Base-by-base conservation (phyloP, 805 yeast species). In the Kuraishia hungarica region DNA sequence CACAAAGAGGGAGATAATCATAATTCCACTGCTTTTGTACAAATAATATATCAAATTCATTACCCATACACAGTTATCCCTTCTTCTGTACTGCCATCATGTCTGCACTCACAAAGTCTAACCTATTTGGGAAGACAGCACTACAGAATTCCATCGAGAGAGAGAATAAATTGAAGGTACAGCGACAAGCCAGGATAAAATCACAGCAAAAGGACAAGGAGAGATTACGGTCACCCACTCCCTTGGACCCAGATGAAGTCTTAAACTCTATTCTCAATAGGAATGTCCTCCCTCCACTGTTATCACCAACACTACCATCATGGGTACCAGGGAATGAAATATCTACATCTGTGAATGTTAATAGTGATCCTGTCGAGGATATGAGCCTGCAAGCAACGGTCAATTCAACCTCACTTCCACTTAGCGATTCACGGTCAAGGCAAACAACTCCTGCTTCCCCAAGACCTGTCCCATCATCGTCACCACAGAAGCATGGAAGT, bases 301-400 rank as follows among this genome's bases (percentile, higher is more conserved):
- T 51, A 39, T 51, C 53, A 5, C 53, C 53, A 22, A 51, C 53
- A 46, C 29, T 51, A 4, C 53, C 53, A 13, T 20, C 47, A n/a
- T 51, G 53, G 53, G 23, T 23, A 19, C 22, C 24, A 5, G 48
- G 48, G n/a, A 19, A n/a, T 10, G 29, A 17, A 17, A 17, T 10
- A 26, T 26, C 28, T n/a, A n/a, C n/a, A n/a, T n/a, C n/a, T n/a
- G n/a, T n/a, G 22, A 5, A 23, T 23, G n/a, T 2, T 29, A 20
- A 48, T 8, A 10, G 24, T 13, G 49, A 22, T 3, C 13, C n/a
- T 11, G 17, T 8, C 7, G 43, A 11, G 6, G 35, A 35, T 13
- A 17, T 35, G 43, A 6, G 43, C 17, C 43, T 35, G 43, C 15
- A 35, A 13, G 17, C 43, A 10, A 35, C 43, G 4, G 43, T 17